phyloP scores from a whole-genome alignment of 805 yeast genomes.

The Candida nemodendra region DNA sequence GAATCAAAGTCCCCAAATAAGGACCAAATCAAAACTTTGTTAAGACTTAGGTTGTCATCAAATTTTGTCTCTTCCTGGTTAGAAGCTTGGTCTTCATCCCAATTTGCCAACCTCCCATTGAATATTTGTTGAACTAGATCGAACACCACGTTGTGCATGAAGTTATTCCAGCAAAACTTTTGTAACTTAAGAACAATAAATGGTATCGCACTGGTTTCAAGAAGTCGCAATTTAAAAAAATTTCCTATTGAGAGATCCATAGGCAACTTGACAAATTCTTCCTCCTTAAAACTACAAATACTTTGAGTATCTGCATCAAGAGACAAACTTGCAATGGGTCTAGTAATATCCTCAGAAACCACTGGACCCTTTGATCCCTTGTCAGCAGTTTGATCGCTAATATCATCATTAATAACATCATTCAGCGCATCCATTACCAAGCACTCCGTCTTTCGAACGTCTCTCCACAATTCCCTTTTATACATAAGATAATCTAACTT shows the following conservation, averaged over 20 bases:
- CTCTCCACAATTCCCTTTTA: conserved; percentile 70
- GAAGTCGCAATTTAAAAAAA: conserved; percentile 70
- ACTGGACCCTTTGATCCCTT: too few relatives aligned
- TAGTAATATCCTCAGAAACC: conserved; percentile 17
- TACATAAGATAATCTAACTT: conserved; percentile 60
- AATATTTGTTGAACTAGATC: conserved; percentile 92
- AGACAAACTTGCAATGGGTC: conserved; percentile 28
- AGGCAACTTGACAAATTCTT: conserved; percentile 26
- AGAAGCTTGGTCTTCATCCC: conserved; percentile 37
- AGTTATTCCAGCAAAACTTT: conserved; percentile 93
- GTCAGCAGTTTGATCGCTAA: conserved; percentile 1
- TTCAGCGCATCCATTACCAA: conserved; percentile 36
- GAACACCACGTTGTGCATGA: conserved; percentile 94
- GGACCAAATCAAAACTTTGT: conserved; percentile 36
- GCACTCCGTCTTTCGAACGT: conserved; percentile 43
- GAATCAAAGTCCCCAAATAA: conserved; percentile 31
- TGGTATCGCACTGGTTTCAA: conserved; percentile 66
- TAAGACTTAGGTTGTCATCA: conserved; percentile 34
- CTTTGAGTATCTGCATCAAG: conserved; percentile 27
- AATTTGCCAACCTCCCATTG: conserved; percentile 56
- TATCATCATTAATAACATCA: conserved; percentile 29
- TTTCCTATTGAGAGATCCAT: conserved; percentile 63
- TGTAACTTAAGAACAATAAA: conserved; percentile 67
- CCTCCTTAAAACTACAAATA: conserved; percentile 6
- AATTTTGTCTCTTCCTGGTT: conserved; percentile 33